Percentiles rank a stretch among this genome's conserved stretches.
Evolutionary conservation across 129 eudicot genomes (phyloP).

Genomic region (Cynara cardunculus): DNA sequence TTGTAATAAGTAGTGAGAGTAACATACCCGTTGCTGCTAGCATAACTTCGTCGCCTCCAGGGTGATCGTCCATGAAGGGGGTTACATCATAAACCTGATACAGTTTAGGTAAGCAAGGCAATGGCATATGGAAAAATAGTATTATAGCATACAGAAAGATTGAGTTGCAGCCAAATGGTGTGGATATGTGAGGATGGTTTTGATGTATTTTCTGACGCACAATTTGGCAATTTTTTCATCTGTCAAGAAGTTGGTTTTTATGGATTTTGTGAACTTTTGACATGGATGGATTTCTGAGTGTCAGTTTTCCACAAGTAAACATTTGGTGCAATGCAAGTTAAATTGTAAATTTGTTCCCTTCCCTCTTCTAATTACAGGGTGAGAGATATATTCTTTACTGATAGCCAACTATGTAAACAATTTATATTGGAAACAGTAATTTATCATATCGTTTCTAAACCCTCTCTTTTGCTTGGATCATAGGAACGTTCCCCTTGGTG

Average conservation of each 20-base stretch:
- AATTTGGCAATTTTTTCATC: not conserved
- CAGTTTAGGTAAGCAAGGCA: not conserved
- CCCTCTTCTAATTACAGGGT: not conserved
- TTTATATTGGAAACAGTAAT: not conserved
- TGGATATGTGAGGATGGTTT: not conserved
- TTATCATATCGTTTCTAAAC: not conserved
- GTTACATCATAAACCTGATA: conserved; percentile 34
- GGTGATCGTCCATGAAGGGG: conserved; percentile 20
- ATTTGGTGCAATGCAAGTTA: not conserved
- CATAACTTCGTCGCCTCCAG: conserved; percentile 24
- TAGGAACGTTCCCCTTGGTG: not conserved
- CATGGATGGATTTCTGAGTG: not conserved
- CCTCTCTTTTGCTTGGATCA: not conserved
- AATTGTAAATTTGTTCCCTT: not conserved
- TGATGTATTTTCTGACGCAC: too few species aligned
- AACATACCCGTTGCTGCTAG: conserved; percentile 20
- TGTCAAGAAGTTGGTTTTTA: not conserved
- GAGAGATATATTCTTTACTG: not conserved
- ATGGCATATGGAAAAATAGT: not conserved
- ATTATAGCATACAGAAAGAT: not conserved
- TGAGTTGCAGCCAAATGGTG: not conserved
- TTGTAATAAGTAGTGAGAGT: not conserved
- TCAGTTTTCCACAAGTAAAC: not conserved
- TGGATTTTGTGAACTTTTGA: not conserved
- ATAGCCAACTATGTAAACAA: not conserved